These are phyloP conservation scores for Micromonas pusilla DNA, from an alignment of 139 green algal species.

Conservation along the genomic window DNA sequence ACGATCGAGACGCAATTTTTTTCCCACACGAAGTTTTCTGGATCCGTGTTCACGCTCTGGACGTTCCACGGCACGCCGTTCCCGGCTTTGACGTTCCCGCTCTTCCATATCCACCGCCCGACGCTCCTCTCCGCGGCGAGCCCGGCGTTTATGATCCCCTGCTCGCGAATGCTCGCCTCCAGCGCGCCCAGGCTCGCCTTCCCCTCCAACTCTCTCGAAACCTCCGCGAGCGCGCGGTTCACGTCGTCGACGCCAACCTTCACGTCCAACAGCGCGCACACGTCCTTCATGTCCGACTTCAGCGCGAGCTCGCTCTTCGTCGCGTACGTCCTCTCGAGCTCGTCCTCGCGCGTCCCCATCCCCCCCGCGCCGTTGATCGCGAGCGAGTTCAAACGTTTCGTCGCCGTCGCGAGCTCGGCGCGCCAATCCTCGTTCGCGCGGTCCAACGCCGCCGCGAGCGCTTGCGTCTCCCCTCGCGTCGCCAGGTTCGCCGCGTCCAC, in stretches of 20 bases:
- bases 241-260: slow-evolving; percentile 47
- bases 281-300: slow-evolving; percentile 21
- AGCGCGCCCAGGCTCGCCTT: slow-evolving; percentile 28
- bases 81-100: slow-evolving; percentile 31
- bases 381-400: no score
- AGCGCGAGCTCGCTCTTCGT: not conserved
- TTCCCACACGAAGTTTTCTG: slow-evolving; percentile 50
- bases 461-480: no score
- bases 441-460: no score
- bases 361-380: no score
- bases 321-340: no score
- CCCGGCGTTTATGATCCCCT: slow-evolving; percentile 38
- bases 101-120: slow-evolving; percentile 47
- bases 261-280: slow-evolving; percentile 40
- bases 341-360: no score
- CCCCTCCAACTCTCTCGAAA: slow-evolving; percentile 20
- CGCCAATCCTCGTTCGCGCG: slow-evolving; percentile 26
- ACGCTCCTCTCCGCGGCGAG: slow-evolving; percentile 16
- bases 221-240: slow-evolving; percentile 41
- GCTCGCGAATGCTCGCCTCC: slow-evolving; percentile 25
- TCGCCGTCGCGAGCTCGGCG: not conserved
- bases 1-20: slow-evolving; percentile 41
- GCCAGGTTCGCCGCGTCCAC: no score
- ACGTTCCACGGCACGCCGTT: slow-evolving; percentile 44
- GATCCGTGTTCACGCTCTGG: slow-evolving; percentile 51